A percentile compares a stretch with the other conserved stretches of the same genome.
Evolutionary conservation across 106 monocot species (phyloP).

Genomic region (Dendrobium chrysotoxum): DNA sequence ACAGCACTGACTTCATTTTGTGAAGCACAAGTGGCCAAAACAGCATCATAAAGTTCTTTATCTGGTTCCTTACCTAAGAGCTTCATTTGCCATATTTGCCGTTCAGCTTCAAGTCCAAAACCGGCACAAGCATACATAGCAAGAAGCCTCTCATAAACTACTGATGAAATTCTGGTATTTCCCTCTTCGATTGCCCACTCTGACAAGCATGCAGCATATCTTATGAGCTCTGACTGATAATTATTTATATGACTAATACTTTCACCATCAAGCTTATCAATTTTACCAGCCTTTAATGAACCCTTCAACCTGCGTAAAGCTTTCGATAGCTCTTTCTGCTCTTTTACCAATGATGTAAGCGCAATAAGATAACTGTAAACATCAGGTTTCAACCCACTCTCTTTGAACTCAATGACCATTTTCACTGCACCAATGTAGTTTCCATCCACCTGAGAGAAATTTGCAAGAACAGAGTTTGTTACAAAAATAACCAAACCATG

Average conservation of each 20-base stretch:
- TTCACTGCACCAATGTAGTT: slow-evolving; percentile 66
- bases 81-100: slow-evolving; percentile 80
- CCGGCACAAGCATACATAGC: slow-evolving; percentile 84
- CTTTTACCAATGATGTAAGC: slow-evolving; percentile 90
- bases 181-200: slow-evolving; percentile 74
- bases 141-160: slow-evolving; percentile 82
- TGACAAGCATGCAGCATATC: slow-evolving; percentile 40
- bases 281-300: slow-evolving; percentile 32
- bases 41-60: slow-evolving; percentile 58
- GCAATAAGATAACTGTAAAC: slow-evolving; percentile 83
- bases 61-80: slow-evolving; percentile 69
- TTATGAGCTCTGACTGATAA: slow-evolving; percentile 64
- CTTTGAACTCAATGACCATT: slow-evolving; percentile 76
- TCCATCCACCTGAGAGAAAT: slow-evolving; percentile 61
- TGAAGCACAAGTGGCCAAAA: slow-evolving; percentile 88
- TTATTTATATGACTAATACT: slow-evolving; percentile 26
- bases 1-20: slow-evolving; percentile 73
- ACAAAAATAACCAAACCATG: background rate
- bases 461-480: background rate
- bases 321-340: slow-evolving; percentile 94
- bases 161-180: slow-evolving; percentile 23
- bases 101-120: slow-evolving; percentile 67
- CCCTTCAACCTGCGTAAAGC: slow-evolving; percentile 49
- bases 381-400: slow-evolving; percentile 62
- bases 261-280: slow-evolving; percentile 42